A percentile compares a stretch with the other conserved stretches of the same genome.
Evolutionary conservation across 257 asterid genomes (phyloP).

Genomic region (Fraxinus cuspidata): DNA sequence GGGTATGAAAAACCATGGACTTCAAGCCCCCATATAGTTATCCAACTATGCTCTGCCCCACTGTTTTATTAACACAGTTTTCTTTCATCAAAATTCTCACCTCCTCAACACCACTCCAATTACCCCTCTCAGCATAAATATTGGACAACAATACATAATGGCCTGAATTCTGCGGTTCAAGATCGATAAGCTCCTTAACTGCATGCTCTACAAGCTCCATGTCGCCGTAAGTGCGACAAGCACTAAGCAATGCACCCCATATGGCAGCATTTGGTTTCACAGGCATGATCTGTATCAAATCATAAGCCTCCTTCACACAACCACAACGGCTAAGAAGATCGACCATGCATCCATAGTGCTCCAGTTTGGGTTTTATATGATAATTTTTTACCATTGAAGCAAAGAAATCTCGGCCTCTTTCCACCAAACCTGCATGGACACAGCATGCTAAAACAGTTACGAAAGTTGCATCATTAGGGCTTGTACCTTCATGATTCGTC

Average conservation of each 20-base stretch:
- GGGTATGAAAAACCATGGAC: not conserved
- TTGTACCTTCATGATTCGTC: constrained; percentile 26
- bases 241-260: constrained; percentile 53
- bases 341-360: constrained; percentile 55
- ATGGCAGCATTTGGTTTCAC: constrained; percentile 44
- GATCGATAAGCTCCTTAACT: constrained; percentile 38
- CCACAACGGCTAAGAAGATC: constrained; percentile 55
- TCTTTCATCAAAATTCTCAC: constrained; percentile 41
- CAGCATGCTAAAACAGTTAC: constrained; percentile 46
- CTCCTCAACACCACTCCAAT: constrained; percentile 49
- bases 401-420: constrained; percentile 39
- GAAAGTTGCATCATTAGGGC: constrained; percentile 42
- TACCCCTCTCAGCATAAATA: constrained; percentile 49
- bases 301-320: constrained; percentile 41
- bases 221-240: constrained; percentile 42
- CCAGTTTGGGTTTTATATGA: constrained; percentile 32
- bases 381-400: constrained; percentile 28
- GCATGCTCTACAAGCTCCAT: constrained; percentile 45
- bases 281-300: constrained; percentile 40
- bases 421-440: constrained; percentile 43
- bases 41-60: constrained; percentile 40
- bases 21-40: constrained; percentile 12
- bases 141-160: constrained; percentile 49
- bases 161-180: constrained; percentile 53
- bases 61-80: constrained; percentile 28